Conservation (phyloP, 2,329 filamentous ascomycete species). For the Pseudogymnoascus sp. region DNA sequence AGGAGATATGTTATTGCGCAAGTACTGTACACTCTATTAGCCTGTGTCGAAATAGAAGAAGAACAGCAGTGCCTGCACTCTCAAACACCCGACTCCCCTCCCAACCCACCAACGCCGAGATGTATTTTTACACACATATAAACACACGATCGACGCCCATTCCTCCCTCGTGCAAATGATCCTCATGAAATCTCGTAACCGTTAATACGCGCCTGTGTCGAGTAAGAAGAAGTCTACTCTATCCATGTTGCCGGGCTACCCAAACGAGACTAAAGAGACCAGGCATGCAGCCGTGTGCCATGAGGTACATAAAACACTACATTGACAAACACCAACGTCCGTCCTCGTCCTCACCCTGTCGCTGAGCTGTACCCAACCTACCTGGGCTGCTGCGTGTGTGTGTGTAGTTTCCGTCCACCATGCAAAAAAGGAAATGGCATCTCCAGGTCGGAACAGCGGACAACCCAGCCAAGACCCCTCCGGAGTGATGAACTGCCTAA, state of each 20-base stretch:
- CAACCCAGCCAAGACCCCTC: not conserved
- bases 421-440: not conserved
- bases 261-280: slow-evolving; percentile 3
- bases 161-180: not conserved
- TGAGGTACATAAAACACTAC: not conserved
- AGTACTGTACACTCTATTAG: slow-evolving; percentile 5
- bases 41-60: not conserved
- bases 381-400: no score
- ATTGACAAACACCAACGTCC: not conserved
- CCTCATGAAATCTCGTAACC: not conserved
- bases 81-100: not conserved
- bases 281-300: not conserved
- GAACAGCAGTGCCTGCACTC: not conserved
- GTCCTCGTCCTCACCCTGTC: not conserved
- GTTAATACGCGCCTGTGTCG: not conserved
- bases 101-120: not conserved
- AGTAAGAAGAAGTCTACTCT: slow-evolving; percentile 1
- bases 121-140: slow-evolving; percentile 11
- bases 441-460: not conserved
- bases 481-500: not conserved
- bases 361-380: not conserved
- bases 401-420: not conserved
- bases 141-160: slow-evolving; percentile 7
- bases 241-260: not conserved
- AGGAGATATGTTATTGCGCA: not conserved